A percentile compares a stretch with the other conserved stretches of the same genome.
These are phyloP conservation scores for Didymella exigua DNA, from an alignment of 2,329 filamentous ascomycete species.

Conservation along the genomic window DNA sequence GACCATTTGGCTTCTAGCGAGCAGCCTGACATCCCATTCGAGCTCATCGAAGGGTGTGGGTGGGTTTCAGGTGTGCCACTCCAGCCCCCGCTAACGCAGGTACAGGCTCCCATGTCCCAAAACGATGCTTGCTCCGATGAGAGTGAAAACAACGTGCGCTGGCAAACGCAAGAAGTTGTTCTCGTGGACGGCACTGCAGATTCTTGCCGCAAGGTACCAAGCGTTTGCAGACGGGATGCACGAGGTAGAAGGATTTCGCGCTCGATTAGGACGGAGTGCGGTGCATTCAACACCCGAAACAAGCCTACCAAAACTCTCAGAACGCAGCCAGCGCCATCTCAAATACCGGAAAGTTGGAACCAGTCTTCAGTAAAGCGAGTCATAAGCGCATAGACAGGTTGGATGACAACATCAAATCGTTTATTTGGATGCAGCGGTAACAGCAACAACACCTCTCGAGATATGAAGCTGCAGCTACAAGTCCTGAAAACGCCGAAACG, in stretches of 20 bases:
- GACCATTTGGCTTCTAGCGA: slow-evolving; percentile 26
- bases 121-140: slow-evolving; percentile 42
- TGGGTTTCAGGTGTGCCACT: slow-evolving; percentile 42
- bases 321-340: not conserved
- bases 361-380: not conserved
- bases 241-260: slow-evolving; percentile 7
- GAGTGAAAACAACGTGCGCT: not conserved
- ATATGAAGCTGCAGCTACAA: slow-evolving; percentile 2
- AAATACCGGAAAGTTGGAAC: slow-evolving; percentile 1
- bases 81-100: slow-evolving; percentile 45
- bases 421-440: not conserved
- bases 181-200: slow-evolving; percentile 37
- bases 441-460: not conserved
- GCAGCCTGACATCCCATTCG: slow-evolving; percentile 31
- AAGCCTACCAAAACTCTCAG: slow-evolving; percentile 14
- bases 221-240: slow-evolving; percentile 35
- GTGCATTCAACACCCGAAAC: slow-evolving; percentile 6
- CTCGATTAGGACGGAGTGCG: slow-evolving; percentile 1
- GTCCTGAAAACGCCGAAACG: slow-evolving; percentile 15
- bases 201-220: slow-evolving; percentile 31
- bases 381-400: not conserved
- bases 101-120: slow-evolving; percentile 41
- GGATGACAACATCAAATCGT: not conserved
- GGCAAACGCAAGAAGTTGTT: slow-evolving; percentile 14
- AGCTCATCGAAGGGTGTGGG: slow-evolving; percentile 24